Evolutionary conservation across 2,329 filamentous ascomycete species (phyloP).

Genomic region (Fusarium caatingaense): DNA sequence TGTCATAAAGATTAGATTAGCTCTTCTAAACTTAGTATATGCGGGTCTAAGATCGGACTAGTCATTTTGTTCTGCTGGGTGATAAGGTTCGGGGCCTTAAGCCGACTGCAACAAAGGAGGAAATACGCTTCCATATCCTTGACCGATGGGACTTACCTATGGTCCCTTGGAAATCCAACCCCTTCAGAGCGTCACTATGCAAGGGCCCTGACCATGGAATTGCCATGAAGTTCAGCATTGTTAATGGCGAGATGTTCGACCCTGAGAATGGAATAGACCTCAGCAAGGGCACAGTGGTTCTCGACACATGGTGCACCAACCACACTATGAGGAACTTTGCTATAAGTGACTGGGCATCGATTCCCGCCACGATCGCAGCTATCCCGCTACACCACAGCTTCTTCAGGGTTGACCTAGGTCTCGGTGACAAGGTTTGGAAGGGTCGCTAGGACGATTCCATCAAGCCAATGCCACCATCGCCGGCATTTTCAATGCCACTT

Average conservation of each 20-base stretch:
- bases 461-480: background rate
- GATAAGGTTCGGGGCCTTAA: background rate
- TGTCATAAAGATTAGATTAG: background rate
- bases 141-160: background rate
- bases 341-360: background rate
- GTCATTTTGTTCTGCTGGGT: no score
- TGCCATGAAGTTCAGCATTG: background rate
- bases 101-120: background rate
- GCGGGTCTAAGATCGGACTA: background rate
- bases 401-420: background rate
- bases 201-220: background rate
- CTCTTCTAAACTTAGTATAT: background rate
- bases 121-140: background rate
- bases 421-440: background rate
- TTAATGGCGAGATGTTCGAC: fast-evolving
- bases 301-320: background rate
- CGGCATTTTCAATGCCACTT: background rate
- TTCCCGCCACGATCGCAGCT: background rate
- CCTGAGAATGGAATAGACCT: background rate
- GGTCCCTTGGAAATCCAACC: background rate
- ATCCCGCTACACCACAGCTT: background rate
- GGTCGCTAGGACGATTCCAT: background rate
- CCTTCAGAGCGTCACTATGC: fast-evolving
- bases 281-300: background rate
- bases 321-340: background rate